Base-by-base conservation (phyloP, 2,329 filamentous ascomycete species). In the Sordariomycetes sp. region DNA sequence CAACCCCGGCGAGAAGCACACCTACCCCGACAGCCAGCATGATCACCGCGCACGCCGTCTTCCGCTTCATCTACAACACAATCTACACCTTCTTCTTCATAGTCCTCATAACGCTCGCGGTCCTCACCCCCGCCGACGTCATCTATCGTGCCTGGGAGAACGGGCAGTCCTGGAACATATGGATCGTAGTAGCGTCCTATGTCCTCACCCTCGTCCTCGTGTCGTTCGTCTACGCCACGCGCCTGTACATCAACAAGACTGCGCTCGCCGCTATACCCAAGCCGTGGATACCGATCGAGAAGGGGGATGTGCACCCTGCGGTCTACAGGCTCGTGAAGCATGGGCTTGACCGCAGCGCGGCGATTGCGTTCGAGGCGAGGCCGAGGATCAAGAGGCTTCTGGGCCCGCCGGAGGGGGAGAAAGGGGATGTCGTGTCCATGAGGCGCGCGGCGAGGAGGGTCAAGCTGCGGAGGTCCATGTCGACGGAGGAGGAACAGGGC, bases 181-280 rank as follows among this genome's bases (percentile, higher is more conserved):
- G 94, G 72, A 85, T 94, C 66, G 81, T 96, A 63, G 81, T 82
- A 57, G 84, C 87, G 59, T 80, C 81, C 64, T 95, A 95, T 67
- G 71, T 91, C 58, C 73, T 90, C 53, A 90, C 89, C 15, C 75
- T 86, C 52, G 60, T 88, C 52, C 72, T 90, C 56, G 80, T 89
- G 51, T 70, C 82, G 52, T 82, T 95, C 64, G 81, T 96, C 64
- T 96, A 95, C 69, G 80, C 85, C 57, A 82, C 84, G 56, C 80
- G 94, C n/a, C 80, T 96, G 22, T 96, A 92, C 71, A 89, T 92
- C 56, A 95, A 89, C 65, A 84, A 89, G 61, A 87, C 80, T 52
- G 84, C 88, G 10, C 78, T 97, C 10, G 81, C 85, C 20, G 85
- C 82, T 3, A 96, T 99, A 59, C 94, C 94, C 1, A 94, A 92